Conservation (phyloP, 1,139 yeast species). For the Hansenula sp. region DNA sequence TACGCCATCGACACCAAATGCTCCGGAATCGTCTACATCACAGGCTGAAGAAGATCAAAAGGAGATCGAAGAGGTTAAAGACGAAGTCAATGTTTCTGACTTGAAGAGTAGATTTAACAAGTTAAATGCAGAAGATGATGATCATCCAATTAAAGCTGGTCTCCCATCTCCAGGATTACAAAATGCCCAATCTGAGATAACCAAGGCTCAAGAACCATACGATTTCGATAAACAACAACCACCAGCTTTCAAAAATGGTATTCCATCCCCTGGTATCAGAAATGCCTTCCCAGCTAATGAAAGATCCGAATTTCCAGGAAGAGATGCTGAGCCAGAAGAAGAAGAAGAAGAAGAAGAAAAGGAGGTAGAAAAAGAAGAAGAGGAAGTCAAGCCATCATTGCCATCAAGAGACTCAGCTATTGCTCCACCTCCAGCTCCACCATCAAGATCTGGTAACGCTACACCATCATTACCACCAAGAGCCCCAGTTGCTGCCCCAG, state of each 20-base stretch:
- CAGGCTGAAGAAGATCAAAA: conserved; percentile 15
- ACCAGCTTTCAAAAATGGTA: conserved; percentile 17
- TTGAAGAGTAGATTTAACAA: conserved; percentile 31
- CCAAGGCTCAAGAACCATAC: conserved; percentile 23
- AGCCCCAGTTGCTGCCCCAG: conserved; percentile 12
- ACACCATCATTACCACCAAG: conserved; percentile 3
- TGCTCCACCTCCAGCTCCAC: conserved; percentile 18
- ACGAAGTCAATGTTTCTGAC: conserved; percentile 27
- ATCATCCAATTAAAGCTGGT: conserved; percentile 4
- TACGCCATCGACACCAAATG: conserved; percentile 30
- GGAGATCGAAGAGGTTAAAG: conserved; percentile 18
- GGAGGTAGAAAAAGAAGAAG: conserved; percentile 23
- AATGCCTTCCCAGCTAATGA: conserved; percentile 19
- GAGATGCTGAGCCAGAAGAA: conserved; percentile 12
- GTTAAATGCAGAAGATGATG: conserved; percentile 23
- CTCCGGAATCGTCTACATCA: conserved; percentile 8
- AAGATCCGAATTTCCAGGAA: conserved; percentile 1
- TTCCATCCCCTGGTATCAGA: conserved; percentile 15
- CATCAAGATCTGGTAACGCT: conserved; percentile 2
- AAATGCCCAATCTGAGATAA: conserved; percentile 36
- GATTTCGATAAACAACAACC: conserved; percentile 18
- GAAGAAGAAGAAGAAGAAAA: conserved; percentile 25
- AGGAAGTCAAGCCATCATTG: conserved; percentile 22
- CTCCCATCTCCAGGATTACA: conserved; percentile 17
- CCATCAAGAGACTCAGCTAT: conserved; percentile 15